Conservation (phyloP, 306 rosid species). For the Inga leiocalycina region DNA sequence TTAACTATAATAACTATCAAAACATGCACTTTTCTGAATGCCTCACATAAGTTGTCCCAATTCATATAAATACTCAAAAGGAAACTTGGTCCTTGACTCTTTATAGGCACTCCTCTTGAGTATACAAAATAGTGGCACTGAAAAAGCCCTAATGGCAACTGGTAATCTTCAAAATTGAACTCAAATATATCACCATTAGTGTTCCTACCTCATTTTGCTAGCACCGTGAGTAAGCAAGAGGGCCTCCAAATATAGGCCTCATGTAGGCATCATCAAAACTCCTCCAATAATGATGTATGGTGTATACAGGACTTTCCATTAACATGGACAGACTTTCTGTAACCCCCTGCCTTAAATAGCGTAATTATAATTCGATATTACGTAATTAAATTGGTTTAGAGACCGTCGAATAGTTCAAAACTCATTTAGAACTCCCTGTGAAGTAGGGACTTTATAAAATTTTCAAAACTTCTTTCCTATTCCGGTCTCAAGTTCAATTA, state of each 20-base stretch:
- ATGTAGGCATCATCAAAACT: constrained; percentile 81
- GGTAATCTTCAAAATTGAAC: constrained; percentile 20
- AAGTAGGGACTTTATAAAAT: no score
- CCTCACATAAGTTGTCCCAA: constrained; percentile 9
- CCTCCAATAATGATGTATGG: constrained; percentile 83
- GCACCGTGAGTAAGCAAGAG: constrained; percentile 37
- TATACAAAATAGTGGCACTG: constrained; percentile 6
- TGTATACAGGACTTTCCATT: constrained; percentile 76
- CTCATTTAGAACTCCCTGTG: no score
- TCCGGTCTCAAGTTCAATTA: no score
- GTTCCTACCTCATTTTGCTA: constrained; percentile 27
- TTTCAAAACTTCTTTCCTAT: no score
- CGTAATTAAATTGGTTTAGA: no score
- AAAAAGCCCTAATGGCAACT: not conserved
- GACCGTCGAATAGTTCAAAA: no score
- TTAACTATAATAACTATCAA: constrained; percentile 4
- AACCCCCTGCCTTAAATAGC: no score
- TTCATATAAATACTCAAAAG: not conserved
- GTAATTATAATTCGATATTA: no score
- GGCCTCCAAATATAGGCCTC: constrained; percentile 95
- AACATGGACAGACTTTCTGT: constrained; percentile 76
- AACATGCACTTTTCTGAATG: constrained; percentile 1
- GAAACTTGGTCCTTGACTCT: not conserved
- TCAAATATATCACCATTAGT: not conserved
- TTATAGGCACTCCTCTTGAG: not conserved